Evolutionary conservation across 768 basidiomycete genomes (phyloP), one percentile per base, ranked within the genome.

Genomic region (Naganishia kalamii): DNA sequence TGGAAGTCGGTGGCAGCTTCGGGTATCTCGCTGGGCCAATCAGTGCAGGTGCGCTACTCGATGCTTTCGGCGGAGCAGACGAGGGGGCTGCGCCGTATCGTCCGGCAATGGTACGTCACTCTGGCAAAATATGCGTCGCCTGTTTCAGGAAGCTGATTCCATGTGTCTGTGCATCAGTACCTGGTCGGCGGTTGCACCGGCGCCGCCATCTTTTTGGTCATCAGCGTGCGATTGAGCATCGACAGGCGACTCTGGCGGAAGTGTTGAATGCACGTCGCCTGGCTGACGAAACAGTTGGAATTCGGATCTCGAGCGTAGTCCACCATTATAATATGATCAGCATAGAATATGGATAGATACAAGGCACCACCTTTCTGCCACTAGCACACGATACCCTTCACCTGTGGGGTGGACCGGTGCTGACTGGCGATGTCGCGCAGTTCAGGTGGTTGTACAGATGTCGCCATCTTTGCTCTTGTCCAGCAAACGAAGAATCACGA

Each of bases 11-110:
- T 1, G 54, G 46, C 30, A 62, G 62, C 29, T 59, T 70, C 37
- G 69, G 69, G 33, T 66, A 65, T 40, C 51, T 70, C 23, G 62
- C 66, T n/a, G 69, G 69, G 8, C 69, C 69, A 4, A 60, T 70
- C 43, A 65, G 66, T 5, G 69, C 69, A 11, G 69, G 69, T 3
- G 66, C 66, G 3, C 49, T 70, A 12, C 60, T 70, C 21, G 69
- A 70, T 62, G 66, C 65, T 1, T 67, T 70, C 37, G 69, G 69
- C 37, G 69, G 69, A 3, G 46, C 63, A 1, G 46, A 65, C 11
- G 30, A 65, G 35, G 69, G 69, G 0, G 65, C 69, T 4, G 63
- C 30, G 21, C 69, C 69, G 13, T 70, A 70, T 54, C 15, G 43
- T 19, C 69, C 69, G 15, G 69, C 66, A 19, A 70, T 70, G 44